Conservation (phyloP, 2,329 filamentous ascomycete species). For the Elsinoe ampelina region DNA sequence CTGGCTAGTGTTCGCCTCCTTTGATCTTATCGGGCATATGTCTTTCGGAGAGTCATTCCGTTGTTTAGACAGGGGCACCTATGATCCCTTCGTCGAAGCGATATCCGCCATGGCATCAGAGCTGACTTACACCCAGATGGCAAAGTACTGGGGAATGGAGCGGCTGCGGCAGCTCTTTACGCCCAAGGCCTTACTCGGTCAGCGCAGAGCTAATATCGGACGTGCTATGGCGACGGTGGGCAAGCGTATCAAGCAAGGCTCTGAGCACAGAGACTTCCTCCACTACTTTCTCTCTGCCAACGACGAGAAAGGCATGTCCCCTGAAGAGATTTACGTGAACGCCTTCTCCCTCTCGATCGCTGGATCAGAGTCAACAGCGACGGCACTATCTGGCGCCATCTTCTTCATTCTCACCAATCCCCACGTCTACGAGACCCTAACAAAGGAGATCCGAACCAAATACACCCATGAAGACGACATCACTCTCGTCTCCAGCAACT, state of each 20-base stretch:
- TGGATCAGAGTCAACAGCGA: conserved; percentile 37
- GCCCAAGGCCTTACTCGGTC: too few relatives aligned
- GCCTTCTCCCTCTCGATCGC: conserved; percentile 21
- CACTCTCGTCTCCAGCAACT: conserved; percentile 19
- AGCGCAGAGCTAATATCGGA: too few relatives aligned
- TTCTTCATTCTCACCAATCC: conserved; percentile 30
- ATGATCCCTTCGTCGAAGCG: too few relatives aligned
- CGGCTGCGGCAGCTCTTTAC: too few relatives aligned
- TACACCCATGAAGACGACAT: conserved; percentile 21
- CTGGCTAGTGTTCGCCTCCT: conserved; percentile 25
- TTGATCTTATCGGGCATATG: conserved; percentile 20
- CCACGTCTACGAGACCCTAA: conserved; percentile 22
- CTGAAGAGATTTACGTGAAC: too few relatives aligned
- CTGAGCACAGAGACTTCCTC: too few relatives aligned
- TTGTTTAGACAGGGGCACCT: conserved; percentile 19
- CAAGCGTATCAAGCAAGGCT: too few relatives aligned
- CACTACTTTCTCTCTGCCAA: conserved; percentile 23
- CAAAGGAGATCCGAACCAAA: conserved; percentile 27
- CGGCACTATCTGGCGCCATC: conserved; percentile 29
- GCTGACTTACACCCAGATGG: too few relatives aligned
- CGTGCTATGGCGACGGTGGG: too few relatives aligned
- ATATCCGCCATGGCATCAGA: too few relatives aligned
- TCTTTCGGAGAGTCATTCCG: conserved; percentile 27
- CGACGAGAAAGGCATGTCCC: too few relatives aligned
- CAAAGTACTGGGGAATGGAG: too few relatives aligned